These are phyloP conservation scores for Citrullus mucosospermus DNA, from an alignment of 306 rosid genomes.

Conservation along the genomic window DNA sequence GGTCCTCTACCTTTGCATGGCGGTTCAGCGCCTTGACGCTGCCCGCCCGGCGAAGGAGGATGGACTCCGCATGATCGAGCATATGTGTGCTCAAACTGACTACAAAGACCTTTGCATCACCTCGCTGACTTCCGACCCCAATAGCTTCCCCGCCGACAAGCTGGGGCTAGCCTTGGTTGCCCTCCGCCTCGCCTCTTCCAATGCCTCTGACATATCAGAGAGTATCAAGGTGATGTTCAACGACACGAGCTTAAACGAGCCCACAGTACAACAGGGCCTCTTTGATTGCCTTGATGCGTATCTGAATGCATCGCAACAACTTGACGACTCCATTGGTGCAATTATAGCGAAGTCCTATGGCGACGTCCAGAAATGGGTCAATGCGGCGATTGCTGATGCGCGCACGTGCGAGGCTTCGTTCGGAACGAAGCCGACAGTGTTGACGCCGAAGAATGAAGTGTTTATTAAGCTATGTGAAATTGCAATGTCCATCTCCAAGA, in stretches of 20 bases:
- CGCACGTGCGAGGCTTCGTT: slow-evolving; percentile 2
- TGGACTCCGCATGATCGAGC: neutral
- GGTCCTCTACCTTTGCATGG: slow-evolving; percentile 9
- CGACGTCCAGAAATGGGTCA: slow-evolving; percentile 19
- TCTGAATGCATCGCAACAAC: slow-evolving; percentile 28
- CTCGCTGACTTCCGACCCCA: slow-evolving; percentile 13
- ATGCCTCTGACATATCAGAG: slow-evolving; percentile 24
- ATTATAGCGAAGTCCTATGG: neutral
- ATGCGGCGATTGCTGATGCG: slow-evolving; percentile 14
- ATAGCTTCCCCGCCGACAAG: slow-evolving; percentile 19
- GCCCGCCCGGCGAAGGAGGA: neutral
- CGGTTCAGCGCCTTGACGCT: neutral
- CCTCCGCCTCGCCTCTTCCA: slow-evolving; percentile 14
- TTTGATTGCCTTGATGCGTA: slow-evolving; percentile 25
- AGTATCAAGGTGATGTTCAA: slow-evolving; percentile 8
- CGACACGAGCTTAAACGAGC: neutral
- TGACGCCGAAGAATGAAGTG: neutral
- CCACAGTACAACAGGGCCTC: slow-evolving; percentile 12
- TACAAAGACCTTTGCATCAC: slow-evolving; percentile 14
- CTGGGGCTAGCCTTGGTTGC: slow-evolving; percentile 19
- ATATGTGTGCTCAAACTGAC: slow-evolving; percentile 9
- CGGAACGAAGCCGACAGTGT: neutral
- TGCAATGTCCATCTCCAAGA: slow-evolving; percentile 14
- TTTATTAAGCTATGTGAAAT: slow-evolving; percentile 17
- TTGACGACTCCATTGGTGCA: slow-evolving; percentile 19